Evolutionary conservation across 768 basidiomycete genomes (phyloP), one percentile per base, ranked within the genome.

Genomic region (Boletus sp.): DNA sequence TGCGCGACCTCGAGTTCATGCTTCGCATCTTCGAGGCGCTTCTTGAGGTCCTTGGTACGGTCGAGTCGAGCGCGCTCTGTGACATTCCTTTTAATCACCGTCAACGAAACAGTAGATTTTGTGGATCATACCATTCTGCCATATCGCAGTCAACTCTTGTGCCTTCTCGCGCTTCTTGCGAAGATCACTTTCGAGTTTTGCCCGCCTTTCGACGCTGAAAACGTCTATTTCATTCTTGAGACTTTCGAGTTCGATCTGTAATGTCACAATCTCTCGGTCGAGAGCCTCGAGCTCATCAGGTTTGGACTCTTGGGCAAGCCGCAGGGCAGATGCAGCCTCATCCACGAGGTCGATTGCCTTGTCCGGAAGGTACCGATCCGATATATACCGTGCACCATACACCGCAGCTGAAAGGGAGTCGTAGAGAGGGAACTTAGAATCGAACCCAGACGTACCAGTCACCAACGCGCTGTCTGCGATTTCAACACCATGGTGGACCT

Each of bases 261-360:
- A 74, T 0, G 90, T 94, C 64, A 93, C 78, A 19, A 94, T 86
- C 54, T 90, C 87, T 37, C 93, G 77, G 54, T 93, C 89, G 11
- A 95, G 79, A 1, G 78, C 77, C 65, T 97, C 92, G 1, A 96
- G 77, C 51, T 86, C 86, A 50, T 92, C 88, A 0, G 93, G 93
- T 64, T 93, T 92, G 32, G 83, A 86, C 65, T 93, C 91, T 64
- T 94, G 93, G 0, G 93, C 89, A 4, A 97, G 82, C 0, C 92
- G 83, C 5, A 98, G 76, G 0, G 91, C 79, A 2, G 90, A 90
- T 1, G 91, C 89, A 4, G 94, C 94, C 70, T 98, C 96, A 70
- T 98, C 96, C 1, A 98, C 83, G 3, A 97, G 79, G 68, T 96
- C 92, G 40, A 93, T 90, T 10, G 90, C 88, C 67, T 95, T 95